A percentile compares a stretch with the other conserved stretches of the same genome.
Evolutionary conservation across 768 basidiomycete species (phyloP).

Genomic region (Psilocybe cyanescens): DNA sequence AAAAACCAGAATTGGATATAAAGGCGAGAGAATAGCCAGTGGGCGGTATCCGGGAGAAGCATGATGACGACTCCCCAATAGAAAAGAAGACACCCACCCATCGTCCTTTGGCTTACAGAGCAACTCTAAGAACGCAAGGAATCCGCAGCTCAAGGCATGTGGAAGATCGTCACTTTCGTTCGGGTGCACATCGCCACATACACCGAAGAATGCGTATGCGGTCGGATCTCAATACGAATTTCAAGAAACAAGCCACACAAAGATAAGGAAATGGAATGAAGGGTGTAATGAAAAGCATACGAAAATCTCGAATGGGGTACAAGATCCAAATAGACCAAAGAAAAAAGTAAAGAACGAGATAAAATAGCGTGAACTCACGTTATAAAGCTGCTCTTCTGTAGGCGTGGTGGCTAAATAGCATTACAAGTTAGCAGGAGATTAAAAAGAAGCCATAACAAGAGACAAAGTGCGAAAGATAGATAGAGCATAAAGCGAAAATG

Average conservation of each 20-base stretch:
- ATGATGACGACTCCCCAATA: constrained; percentile 9
- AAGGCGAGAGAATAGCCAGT: constrained; percentile 3
- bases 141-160: constrained; percentile 16
- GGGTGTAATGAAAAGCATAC: not conserved
- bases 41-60: constrained; percentile 11
- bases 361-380: constrained; percentile 37
- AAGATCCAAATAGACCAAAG: not conserved
- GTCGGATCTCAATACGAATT: constrained; percentile 12
- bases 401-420: constrained; percentile 48
- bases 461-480: constrained; percentile 14
- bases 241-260: not conserved
- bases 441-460: constrained; percentile 13
- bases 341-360: constrained; percentile 5
- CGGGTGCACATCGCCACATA: constrained; percentile 5
- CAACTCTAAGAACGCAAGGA: constrained; percentile 14
- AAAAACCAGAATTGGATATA: not conserved
- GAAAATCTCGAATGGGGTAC: not conserved
- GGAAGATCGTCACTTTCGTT: constrained; percentile 8
- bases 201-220: constrained; percentile 6
- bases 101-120: constrained; percentile 10
- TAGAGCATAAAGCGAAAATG: constrained; percentile 8
- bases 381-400: constrained; percentile 57
- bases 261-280: constrained; percentile 3
- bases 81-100: constrained; percentile 7
- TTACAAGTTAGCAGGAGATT: constrained; percentile 23